Evolutionary conservation across 2,329 filamentous ascomycete species (phyloP).

Genomic region (Penicillium frequentans): DNA sequence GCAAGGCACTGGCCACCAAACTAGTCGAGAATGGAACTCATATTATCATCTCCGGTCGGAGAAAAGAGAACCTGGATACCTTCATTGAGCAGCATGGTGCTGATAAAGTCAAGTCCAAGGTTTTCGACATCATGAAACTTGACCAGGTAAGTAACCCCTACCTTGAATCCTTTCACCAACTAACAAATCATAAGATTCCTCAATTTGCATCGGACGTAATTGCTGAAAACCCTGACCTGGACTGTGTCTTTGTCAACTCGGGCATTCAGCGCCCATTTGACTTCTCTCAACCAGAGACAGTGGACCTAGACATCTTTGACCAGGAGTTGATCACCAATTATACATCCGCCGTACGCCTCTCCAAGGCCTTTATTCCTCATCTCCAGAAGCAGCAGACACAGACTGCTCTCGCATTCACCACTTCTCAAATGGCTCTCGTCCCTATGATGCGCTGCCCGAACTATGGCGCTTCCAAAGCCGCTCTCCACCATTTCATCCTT

Average conservation of each 20-base stretch:
- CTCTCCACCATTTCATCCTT: conserved; percentile 56
- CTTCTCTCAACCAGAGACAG: conserved; percentile 14
- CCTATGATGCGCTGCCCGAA: conserved; percentile 51
- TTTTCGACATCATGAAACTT: conserved; percentile 54
- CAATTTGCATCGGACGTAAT: conserved; percentile 23
- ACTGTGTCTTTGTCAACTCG: conserved; percentile 19
- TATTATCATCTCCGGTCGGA: conserved; percentile 52
- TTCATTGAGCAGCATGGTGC: conserved; percentile 49
- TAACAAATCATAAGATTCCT: conserved; percentile 10
- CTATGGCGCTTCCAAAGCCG: conserved; percentile 58
- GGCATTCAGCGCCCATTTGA: conserved; percentile 19
- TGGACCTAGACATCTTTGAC: conserved; percentile 17
- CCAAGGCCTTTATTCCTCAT: conserved; percentile 50
- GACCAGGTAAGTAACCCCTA: conserved; percentile 37
- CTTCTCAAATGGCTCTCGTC: conserved; percentile 52
- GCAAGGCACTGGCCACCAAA: conserved; percentile 51
- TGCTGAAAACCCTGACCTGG: conserved; percentile 13
- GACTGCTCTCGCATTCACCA: conserved; percentile 49
- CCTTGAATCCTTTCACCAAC: not conserved
- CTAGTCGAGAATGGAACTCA: conserved; percentile 49
- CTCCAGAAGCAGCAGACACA: conserved; percentile 47
- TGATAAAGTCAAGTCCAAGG: conserved; percentile 46
- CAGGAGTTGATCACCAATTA: conserved; percentile 18
- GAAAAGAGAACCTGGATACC: conserved; percentile 52
- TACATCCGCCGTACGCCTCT: conserved; percentile 11